phyloP scores from a whole-genome alignment of 192 early-diverging fungal genomes.

The Rhizophagus clarus region DNA sequence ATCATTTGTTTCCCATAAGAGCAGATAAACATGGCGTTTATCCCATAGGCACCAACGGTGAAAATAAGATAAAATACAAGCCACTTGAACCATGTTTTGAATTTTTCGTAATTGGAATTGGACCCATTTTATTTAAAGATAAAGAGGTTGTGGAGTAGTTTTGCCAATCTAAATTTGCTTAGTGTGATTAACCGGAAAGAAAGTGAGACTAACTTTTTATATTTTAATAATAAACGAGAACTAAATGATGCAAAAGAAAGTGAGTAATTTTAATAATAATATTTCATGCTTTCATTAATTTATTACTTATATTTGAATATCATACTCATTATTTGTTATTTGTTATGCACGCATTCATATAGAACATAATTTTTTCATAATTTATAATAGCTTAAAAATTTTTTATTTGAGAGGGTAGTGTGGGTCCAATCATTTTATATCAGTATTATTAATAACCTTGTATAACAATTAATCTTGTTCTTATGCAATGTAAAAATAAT shows the following conservation, averaged over 20 bases:
- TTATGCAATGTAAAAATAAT: no score
- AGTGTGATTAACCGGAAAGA: neutral
- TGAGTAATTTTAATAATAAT: neutral
- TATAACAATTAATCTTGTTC: no score
- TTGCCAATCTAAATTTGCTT: neutral
- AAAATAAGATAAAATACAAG: neutral
- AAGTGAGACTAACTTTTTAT: neutral
- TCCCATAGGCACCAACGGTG: neutral
- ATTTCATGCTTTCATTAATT: neutral
- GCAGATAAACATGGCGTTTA: no score
- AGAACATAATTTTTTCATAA: no score
- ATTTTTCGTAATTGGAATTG: neutral
- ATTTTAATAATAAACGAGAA: neutral
- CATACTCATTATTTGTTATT: no score
- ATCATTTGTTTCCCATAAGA: no score
- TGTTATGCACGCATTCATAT: no score
- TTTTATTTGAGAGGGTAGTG: no score
- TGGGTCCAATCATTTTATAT: no score
- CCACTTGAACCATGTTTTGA: neutral
- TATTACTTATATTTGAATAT: no score
- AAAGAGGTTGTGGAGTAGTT: constrained; percentile 6
- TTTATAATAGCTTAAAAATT: no score
- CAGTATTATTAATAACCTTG: no score
- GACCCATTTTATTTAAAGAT: neutral
- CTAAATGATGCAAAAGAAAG: neutral